phyloP scores from a whole-genome alignment of 1,139 yeast species.

The Taphrina communis region DNA sequence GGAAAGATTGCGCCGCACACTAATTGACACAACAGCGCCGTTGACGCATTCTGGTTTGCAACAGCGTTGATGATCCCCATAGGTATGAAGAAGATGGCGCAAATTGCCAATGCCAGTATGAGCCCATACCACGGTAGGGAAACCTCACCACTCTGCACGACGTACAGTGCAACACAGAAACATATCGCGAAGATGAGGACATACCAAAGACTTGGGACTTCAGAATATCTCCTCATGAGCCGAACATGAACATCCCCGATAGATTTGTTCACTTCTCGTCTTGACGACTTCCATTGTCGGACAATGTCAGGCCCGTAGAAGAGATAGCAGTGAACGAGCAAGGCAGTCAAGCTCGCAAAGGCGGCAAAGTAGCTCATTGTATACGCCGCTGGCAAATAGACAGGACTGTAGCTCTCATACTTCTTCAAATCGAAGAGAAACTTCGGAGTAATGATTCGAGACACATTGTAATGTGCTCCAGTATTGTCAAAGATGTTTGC shows the following conservation, averaged over 20 bases:
- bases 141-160: conserved; percentile 54
- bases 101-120: conserved; percentile 24
- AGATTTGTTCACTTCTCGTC: conserved; percentile 13
- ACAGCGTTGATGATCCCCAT: conserved; percentile 44
- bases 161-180: conserved; percentile 59
- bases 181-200: conserved; percentile 57
- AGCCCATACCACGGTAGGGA: conserved; percentile 39
- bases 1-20: conserved; percentile 69
- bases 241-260: conserved; percentile 67
- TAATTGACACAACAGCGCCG: conserved; percentile 66
- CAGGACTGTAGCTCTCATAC: conserved; percentile 65
- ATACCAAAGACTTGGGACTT: conserved; percentile 75
- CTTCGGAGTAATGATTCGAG: conserved; percentile 58
- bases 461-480: conserved; percentile 56
- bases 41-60: conserved; percentile 56
- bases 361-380: conserved; percentile 65
- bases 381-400: conserved; percentile 67
- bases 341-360: conserved; percentile 65
- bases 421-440: conserved; percentile 58
- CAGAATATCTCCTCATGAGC: conserved; percentile 64
- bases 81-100: conserved; percentile 41
- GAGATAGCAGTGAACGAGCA: conserved; percentile 61
- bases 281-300: conserved; percentile 50
- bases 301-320: conserved; percentile 65
- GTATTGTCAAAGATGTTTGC: conserved; percentile 60